phyloP scores from a whole-genome alignment of 2,329 filamentous ascomycete species.

The Paracorniculantispora psalliotae region DNA sequence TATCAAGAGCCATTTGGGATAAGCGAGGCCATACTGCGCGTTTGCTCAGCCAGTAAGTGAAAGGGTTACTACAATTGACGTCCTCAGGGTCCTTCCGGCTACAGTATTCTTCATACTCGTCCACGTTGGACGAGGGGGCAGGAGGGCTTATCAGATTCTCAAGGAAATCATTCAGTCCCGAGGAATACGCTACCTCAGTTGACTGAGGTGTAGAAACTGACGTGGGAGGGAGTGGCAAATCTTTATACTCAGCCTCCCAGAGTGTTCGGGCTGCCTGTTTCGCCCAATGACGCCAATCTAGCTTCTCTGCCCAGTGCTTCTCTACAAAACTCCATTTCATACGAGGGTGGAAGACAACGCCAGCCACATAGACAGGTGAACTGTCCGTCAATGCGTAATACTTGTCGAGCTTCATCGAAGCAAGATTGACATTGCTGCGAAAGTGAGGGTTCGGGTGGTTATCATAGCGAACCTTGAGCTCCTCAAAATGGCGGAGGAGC shows the following conservation, averaged over 20 bases:
- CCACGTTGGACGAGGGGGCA: background rate
- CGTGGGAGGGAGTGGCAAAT: background rate
- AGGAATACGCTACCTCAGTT: background rate
- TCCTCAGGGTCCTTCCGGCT: background rate
- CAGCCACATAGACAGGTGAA: background rate
- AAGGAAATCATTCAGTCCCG: background rate
- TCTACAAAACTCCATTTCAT: background rate
- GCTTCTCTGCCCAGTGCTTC: background rate
- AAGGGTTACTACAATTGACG: background rate
- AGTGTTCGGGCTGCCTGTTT: background rate
- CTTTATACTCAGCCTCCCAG: background rate
- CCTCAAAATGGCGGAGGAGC: background rate
- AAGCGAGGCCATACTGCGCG: background rate
- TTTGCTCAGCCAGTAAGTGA: background rate
- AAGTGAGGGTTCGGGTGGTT: background rate
- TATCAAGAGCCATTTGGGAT: background rate
- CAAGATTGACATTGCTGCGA: background rate
- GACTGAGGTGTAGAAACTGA: background rate
- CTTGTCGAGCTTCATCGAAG: background rate
- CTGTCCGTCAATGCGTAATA: background rate
- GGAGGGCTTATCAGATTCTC: background rate
- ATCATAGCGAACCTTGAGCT: background rate
- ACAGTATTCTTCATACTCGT: background rate
- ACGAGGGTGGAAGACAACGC: background rate
- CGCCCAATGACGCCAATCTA: background rate